Evolutionary conservation across 2,329 filamentous ascomycete genomes (phyloP), one percentile per base, ranked within the genome.

Genomic region (Alternaria infectoria): DNA sequence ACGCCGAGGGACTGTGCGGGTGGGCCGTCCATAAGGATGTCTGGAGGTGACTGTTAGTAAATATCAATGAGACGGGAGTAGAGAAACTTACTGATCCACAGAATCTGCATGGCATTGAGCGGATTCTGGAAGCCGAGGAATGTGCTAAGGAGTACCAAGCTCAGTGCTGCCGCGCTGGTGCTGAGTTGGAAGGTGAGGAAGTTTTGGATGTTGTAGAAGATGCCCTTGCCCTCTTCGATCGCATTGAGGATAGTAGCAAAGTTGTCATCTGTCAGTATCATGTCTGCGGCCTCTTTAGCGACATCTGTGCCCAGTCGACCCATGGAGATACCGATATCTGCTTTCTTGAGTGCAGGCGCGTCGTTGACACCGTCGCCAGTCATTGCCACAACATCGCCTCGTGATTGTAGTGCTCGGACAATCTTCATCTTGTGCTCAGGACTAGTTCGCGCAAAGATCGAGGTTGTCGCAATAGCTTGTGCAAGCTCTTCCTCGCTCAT

Each of bases 191-290:
- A 99, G 0, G 96, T 98, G 67, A 99, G 87, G 82, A 99, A 99
- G 81, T 99, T 99, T 78, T 99, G 96, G 70, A 99, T 98, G 80
- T 99, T 99, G 86, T 96, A 97, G 82, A 99, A 99, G 71, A 99
- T 99, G 59, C 94, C 96, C 81, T 99, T 99, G 81, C 96, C 96
- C 83, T 99, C 96, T 80, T 99, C 96, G 66, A 99, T 99, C 28
- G 96, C 96, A 63, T 90, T 92, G 11, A 99, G 86, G 67, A 99
- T 99, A 6, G 93, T 96, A 0, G 91, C 92, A 78, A 96, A 96
- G 80, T 96, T 91, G 78, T 96, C 93, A 71, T 96, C 92, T 0
- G 92, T 96, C 56, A 96, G 83, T 67, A 96, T 95, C 93, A 96
- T 96, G 75, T 96, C 93, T n/a, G 93, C 90, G 10, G 93, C 93